Base-by-base conservation (phyloP, 495 filamentous ascomycete species). In the Rostrohypoxylon terebratum region DNA sequence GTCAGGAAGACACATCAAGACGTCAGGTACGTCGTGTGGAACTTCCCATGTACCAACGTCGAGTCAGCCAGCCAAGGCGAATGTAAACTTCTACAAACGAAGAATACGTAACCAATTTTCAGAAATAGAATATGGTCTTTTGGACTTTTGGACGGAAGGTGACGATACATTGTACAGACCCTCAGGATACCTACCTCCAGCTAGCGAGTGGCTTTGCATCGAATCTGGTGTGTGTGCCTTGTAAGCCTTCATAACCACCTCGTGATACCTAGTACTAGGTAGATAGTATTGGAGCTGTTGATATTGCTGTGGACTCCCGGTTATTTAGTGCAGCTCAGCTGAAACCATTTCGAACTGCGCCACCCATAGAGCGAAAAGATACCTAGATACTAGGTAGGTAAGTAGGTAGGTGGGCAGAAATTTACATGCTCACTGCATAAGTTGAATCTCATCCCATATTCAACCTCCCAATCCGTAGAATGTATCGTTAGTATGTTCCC, bases 241-340 rank as follows among this genome's bases (percentile, higher is more conserved):
- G 65, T 68, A 54, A 45, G 57, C 20, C 51, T 63, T 25, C 53
- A 20, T 11, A 25, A 55, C 25, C n/a, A 25, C 28, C 0, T 21
- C 42, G 51, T 9, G 71, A 61, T 60, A 25, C 28, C 0, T 21
- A 51, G 51, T 9, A 66, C 66, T 60, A 73, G 69, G 66, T 20
- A 61, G 61, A 73, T 68, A 60, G 64, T 55, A 7, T 34, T 16
- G 31, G 34, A 36, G 59, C 54, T 36, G 47, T 34, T 60, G 59
- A 45, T 36, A 38, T 34, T 60, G 40, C 23, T 48, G 61, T 59
- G 55, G 34, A 16, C 44, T 54, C 28, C n/a, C n/a, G n/a, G n/a
- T 7, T 63, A 20, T 54, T 38, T 63, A 68, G 64, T 47, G 64
- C 45, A 62, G 61, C 23, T 48, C 66, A 73, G 70, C 70, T 73